phyloP scores from a whole-genome alignment of 192 early-diverging fungal genomes.

The Coemansia asiatica region DNA sequence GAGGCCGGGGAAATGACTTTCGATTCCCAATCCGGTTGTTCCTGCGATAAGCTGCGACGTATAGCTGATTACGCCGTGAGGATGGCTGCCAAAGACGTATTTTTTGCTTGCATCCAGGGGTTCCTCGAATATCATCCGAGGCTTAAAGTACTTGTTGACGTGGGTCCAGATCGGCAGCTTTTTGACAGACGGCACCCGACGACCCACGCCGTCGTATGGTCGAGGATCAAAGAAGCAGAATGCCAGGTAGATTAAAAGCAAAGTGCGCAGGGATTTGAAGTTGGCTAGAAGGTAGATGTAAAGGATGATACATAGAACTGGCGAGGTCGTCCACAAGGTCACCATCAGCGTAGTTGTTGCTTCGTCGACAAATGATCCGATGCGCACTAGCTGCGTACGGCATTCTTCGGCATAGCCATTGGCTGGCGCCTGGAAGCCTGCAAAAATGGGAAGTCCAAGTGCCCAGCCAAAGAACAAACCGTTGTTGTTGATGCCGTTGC shows the following conservation, averaged over 20 bases:
- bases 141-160: constrained; percentile 80
- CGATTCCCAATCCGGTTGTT: constrained; percentile 77
- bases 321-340: constrained; percentile 42
- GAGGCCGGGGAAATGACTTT: constrained; percentile 76
- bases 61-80: constrained; percentile 85
- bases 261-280: constrained; percentile 57
- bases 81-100: constrained; percentile 92
- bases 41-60: constrained; percentile 81
- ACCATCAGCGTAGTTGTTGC: constrained; percentile 46
- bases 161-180: constrained; percentile 69
- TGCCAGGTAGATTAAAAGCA: constrained; percentile 72
- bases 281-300: constrained; percentile 65
- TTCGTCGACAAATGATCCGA: constrained; percentile 26
- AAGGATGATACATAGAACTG: constrained; percentile 43
- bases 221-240: constrained; percentile 74
- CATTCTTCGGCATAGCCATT: constrained; percentile 28
- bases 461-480: neutral
- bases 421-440: neutral
- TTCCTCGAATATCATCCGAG: constrained; percentile 73
- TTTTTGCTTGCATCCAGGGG: constrained; percentile 80
- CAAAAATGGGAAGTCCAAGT: neutral
- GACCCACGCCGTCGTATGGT: constrained; percentile 74
- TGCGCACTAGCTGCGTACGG: constrained; percentile 14
- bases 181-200: constrained; percentile 57
- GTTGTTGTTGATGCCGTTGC: neutral